Evolutionary conservation across 2,329 filamentous ascomycete species (phyloP), one percentile per base, ranked within the genome.

Genomic region (Nigrospora osmanthi): DNA sequence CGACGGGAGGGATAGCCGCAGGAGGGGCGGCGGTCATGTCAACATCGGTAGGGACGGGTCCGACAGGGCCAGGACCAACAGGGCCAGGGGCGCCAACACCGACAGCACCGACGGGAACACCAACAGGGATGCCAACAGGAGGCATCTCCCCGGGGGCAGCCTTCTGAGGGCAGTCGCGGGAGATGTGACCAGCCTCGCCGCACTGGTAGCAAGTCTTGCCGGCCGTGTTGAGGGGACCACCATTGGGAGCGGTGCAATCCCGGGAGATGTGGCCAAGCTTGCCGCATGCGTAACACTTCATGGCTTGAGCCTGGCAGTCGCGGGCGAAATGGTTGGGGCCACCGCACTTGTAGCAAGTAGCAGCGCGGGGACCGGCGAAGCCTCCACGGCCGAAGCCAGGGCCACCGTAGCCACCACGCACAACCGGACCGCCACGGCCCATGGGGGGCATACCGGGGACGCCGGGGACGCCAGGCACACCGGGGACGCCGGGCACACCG

Each of bases 131-230:
- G 12, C 40, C 40, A 2, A 35, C 34, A 16, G 14, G 14, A 10
- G 42, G 30, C 17, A 75, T 67, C 52, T 80, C 76, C 55, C 70
- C 72, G 56, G 67, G 70, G 55, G 68, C 64, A 48, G 62, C 68
- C 80, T 85, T 83, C 80, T 89, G 68, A 47, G 89, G 86, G 75
- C 93, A 96, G 58, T 97, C 91, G 52, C 91, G 86, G 47, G 89
- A 95, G 68, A 97, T 97, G 70, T 97, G 91, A 43, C 93, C 93
- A 47, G 89, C 82, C 73, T 96, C 87, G 54, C 91, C 89, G 65
- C 93, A 98, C 68, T 90, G 86, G 75, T 98, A 98, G 81, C 93
- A 98, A 53, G 90, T 95, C 82, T 97, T 98, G 63, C 91, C 91
- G 51, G 88, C 89, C 52, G 89, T 94, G 79, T 93, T 96, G 55